Percentiles rank a stretch among this genome's conserved stretches.
These are phyloP conservation scores for Hymenochaete sp. DNA, from an alignment of 1,284 basidiomycete species.

Conservation along the genomic window DNA sequence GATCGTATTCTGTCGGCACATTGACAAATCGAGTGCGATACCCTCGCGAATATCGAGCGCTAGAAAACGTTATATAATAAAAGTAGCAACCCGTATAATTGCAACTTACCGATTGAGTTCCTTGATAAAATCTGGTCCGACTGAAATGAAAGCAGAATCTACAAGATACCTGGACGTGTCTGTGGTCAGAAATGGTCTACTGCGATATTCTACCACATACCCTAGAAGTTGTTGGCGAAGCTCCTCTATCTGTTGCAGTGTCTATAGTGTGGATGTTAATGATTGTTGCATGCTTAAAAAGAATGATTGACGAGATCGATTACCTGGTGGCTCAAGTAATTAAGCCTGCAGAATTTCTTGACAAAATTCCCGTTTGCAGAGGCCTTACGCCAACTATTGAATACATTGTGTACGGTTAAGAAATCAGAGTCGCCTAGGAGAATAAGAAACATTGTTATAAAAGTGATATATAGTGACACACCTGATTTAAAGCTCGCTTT, in stretches of 20 bases:
- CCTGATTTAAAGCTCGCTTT: conserved; percentile 76
- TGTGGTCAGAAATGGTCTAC: conserved; percentile 7
- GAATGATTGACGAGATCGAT: neutral
- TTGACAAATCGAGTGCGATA: conserved; percentile 69
- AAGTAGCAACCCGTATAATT: neutral
- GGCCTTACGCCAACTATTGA: conserved; percentile 81
- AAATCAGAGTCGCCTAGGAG: conserved; percentile 89
- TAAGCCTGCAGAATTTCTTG: conserved; percentile 73
- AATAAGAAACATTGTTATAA: conserved; percentile 1
- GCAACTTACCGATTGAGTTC: conserved; percentile 60
- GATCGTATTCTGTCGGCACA: conserved; percentile 67
- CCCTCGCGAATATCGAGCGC: conserved; percentile 65
- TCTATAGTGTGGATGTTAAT: conserved; percentile 41
- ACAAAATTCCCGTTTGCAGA: conserved; percentile 55
- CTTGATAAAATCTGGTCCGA: conserved; percentile 55
- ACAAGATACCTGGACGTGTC: conserved; percentile 57
- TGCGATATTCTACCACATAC: conserved; percentile 28
- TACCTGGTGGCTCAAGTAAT: conserved; percentile 83
- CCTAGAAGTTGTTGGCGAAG: conserved; percentile 89
- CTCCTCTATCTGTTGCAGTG: conserved; percentile 94
- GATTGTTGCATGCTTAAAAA: neutral
- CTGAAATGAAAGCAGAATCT: conserved; percentile 80
- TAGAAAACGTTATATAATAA: conserved; percentile 25
- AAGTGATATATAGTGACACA: conserved; percentile 28
- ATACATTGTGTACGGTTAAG: conserved; percentile 87